Base-by-base conservation (phyloP, 2,329 filamentous ascomycete species). In the Clarireedia homoeocarpa region DNA sequence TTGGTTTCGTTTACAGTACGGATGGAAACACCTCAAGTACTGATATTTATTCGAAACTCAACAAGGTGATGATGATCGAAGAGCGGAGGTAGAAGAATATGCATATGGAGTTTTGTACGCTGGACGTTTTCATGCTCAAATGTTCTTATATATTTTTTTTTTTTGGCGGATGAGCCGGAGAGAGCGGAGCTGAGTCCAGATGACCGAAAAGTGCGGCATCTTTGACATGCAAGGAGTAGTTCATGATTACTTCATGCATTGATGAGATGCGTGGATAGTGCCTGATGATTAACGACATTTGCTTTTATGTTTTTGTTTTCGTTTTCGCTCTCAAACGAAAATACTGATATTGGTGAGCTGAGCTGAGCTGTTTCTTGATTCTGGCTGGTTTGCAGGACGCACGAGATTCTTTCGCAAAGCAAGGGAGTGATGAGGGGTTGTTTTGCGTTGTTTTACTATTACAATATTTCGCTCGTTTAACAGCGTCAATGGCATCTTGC, bases 111-210 rank as follows among this genome's bases (percentile, higher is more conserved):
- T n/a, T 38, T 45, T 64, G 58, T 62, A 61, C 63, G 61, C 63
- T 62, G 62, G 63, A 56, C 61, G 63, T 64, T 62, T 42, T 55
- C 51, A 20, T 23, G n/a, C n/a, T 23, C 17, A 20, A 27, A n/a
- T 51, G 27, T 51, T 27, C 47, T 30, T 20, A 20, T 20, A 20
- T 20, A n/a, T 51, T 55, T 42, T n/a, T 6, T 42, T 14, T 7
- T 42, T 42, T 20, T 42, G 39, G 39, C 2, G 15, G 14, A 17
- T 20, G 9, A 3, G 0, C n/a, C 39, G 20, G 17, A 10, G 9
- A 42, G 20, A 42, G 39, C n/a, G 1, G 9, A 14, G 30, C 3
- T 34, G 30, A 34, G 10, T 34, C 30, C 30, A 14, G 30, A 12
- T 34, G 30, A 34, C 30, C 30, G 10, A 14, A 12, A 2, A 34